Base-by-base conservation (phyloP, 2,329 filamentous ascomycete species). In the Apiospora phragmitis region DNA sequence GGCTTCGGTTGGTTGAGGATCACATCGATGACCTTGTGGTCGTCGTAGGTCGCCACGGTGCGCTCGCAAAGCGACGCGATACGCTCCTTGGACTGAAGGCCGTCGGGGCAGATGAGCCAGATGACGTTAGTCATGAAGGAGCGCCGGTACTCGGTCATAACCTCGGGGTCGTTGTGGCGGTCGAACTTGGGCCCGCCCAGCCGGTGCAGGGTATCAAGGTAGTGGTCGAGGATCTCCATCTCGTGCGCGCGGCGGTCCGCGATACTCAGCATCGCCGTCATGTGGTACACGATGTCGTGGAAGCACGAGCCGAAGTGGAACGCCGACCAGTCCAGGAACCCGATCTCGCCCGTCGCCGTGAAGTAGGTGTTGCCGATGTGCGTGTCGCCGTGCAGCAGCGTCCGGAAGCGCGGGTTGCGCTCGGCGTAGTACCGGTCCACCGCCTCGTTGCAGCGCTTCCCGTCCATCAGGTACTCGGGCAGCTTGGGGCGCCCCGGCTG, bases 291-390 rank as follows among this genome's bases (percentile, higher is more conserved):
- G 3, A 85, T 73, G 68, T 85, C 83, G 70, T 85, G 83, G 71
- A 85, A 82, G 69, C 79, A 81, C 4, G 81, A 83, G 0, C 79
- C 82, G 43, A 83, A 81, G 73, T 84, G 81, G 43, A 80, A 79
- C 0, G 79, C 79, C 32, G 80, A 81, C 82, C 82, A 85, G 76
- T 85, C 83, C 0, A 85, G 71, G 73, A 85, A 85, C 1, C 82
- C 77, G 2, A 79, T 81, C 26, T 74, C 66, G 0, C 78, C 79
- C 1, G 80, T 76, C 3, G 77, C 72, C 0, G 80, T 80, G 65
- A 85, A 80, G 74, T 82, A 85, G n/a, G 81, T 78, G 72, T 85
- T 85, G 41, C 82, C 82, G 16, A 83, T 77, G 70, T 85, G 83
- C 14, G 83, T 79, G 68, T 85, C 83, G 14, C 83, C 83, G 69